Evolutionary conservation across 1,284 basidiomycete species (phyloP).

Genomic region (Amylostereum chailletii): DNA sequence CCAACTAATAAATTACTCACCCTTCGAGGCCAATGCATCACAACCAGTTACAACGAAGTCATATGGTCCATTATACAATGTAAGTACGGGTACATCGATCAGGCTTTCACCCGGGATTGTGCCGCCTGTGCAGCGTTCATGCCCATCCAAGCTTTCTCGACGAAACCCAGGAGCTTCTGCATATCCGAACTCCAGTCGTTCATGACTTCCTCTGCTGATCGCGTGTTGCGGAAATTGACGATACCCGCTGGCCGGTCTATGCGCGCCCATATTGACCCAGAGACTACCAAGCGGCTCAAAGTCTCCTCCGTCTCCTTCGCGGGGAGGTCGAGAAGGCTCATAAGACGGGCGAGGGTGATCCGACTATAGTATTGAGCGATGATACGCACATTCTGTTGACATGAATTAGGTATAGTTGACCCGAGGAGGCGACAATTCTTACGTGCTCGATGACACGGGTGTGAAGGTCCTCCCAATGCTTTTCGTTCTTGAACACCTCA

Average conservation of each 20-base stretch:
- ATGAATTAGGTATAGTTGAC: conserved; percentile 1
- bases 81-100: conserved; percentile 13
- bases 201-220: conserved; percentile 82
- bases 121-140: conserved; percentile 82
- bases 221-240: conserved; percentile 76
- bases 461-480: conserved; percentile 94
- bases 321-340: conserved; percentile 83
- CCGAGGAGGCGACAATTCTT: conserved; percentile 18
- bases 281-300: conserved; percentile 84
- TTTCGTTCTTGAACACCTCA: conserved; percentile 72
- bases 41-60: background rate
- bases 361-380: conserved; percentile 92
- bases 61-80: conserved; percentile 11
- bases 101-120: conserved; percentile 55
- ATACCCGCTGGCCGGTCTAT: conserved; percentile 90
- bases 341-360: conserved; percentile 80
- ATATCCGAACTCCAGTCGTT: conserved; percentile 97
- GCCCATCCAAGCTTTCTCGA: conserved; percentile 87
- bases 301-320: conserved; percentile 79
- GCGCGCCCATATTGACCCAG: conserved; percentile 87
- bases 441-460: conserved; percentile 96
- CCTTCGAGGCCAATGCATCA: background rate
- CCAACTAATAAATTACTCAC: background rate
- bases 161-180: conserved; percentile 75
- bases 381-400: conserved; percentile 84